These are phyloP conservation scores for Fusarium napiforme DNA, from an alignment of 2,329 filamentous ascomycete species.

Conservation along the genomic window DNA sequence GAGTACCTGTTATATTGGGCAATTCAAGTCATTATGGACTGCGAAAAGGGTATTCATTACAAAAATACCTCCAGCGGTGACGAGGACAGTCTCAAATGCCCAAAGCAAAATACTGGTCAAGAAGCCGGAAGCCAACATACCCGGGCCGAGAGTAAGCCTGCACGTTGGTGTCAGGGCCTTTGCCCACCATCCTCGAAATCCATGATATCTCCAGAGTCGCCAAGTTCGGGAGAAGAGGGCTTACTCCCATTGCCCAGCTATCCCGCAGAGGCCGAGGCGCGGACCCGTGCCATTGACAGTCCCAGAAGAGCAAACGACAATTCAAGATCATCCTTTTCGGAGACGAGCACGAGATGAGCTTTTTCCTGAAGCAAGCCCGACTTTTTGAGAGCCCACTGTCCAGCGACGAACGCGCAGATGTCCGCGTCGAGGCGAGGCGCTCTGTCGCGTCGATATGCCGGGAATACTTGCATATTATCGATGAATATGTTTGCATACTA, in stretches of 20 bases:
- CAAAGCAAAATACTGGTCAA: no score
- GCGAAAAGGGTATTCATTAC: fast-evolving
- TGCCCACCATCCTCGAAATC: no score
- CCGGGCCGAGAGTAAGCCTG: neutral
- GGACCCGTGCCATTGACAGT: neutral
- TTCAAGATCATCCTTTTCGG: neutral
- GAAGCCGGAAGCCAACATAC: no score
- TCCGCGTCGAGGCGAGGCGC: neutral
- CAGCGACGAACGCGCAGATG: fast-evolving
- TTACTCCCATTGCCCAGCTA: neutral
- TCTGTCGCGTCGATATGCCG: neutral
- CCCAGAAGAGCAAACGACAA: neutral
- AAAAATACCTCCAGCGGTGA: no score
- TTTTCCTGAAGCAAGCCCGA: neutral
- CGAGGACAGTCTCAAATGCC: no score
- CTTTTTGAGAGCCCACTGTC: neutral
- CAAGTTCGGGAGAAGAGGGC: fast-evolving
- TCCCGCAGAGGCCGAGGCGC: neutral
- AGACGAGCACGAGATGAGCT: neutral
- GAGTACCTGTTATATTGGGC: no score
- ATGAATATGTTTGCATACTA: fast-evolving
- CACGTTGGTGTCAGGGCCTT: neutral
- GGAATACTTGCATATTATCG: neutral
- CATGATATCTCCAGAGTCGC: neutral
- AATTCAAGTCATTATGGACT: no score